Evolutionary conservation across 2,329 filamentous ascomycete genomes (phyloP), one percentile per base, ranked within the genome.

Genomic region (Coniosporium tulheliwenetii): DNA sequence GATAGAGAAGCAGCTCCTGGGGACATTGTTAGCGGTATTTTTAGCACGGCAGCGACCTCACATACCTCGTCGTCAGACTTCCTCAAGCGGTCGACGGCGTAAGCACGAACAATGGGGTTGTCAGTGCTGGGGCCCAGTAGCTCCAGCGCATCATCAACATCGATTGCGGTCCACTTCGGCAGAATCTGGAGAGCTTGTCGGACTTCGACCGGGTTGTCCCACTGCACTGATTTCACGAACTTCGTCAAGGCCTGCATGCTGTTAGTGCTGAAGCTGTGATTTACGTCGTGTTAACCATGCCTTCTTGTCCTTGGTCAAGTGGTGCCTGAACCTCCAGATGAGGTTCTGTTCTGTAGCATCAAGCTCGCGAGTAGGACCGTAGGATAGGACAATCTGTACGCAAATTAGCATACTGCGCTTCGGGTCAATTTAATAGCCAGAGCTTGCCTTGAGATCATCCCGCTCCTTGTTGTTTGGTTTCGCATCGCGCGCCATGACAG

Each of bases 151-250:
- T 96, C 91, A 52, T 98, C 93, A 5, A 98, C 80, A 54, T 96
- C 91, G 43, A 98, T 94, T 48, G 93, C 85, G 0, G 84, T 93
- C 91, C 91, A 98, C 50, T 87, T 89, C 0, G 81, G 77, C 13
- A 98, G 71, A 4, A 98, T 77, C 45, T 93, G 85, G 16, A 91
- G 83, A 5, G 89, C 87, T 63, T 95, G 86, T 44, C 83, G 80
- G 3, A 83, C 79, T 66, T 98, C 89, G 45, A 77, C 77, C 37
- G 75, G 73, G 57, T 94, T 89, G 39, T 75, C 77, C 89, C 91
- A 98, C 49, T 93, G 87, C 33, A 95, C 89, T 0, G 89, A 95
- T 59, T 96, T 98, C 57, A 96, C 85, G 50, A 98, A 93, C 53
- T 98, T 98, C 30, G 89, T 98, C 43, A 96, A 68, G 2, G 89